Percentiles rank a stretch among this genome's conserved stretches.
Evolutionary conservation across 1,139 yeast genomes (phyloP).

Genomic region (Suhomyces maxii): DNA sequence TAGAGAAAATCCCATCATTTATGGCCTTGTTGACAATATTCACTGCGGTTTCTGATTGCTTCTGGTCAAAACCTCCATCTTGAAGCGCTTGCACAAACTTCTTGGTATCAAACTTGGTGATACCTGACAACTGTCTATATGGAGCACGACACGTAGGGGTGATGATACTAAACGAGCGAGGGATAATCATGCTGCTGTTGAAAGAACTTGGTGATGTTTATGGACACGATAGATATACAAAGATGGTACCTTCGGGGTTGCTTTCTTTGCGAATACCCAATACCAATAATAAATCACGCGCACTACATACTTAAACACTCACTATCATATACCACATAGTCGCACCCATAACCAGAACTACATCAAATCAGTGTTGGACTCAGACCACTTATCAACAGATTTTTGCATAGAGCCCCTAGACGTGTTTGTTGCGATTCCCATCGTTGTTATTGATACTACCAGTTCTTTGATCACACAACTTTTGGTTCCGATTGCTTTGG

Average conservation of each 20-base stretch:
- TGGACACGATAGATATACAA: too few relatives aligned
- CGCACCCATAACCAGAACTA: too few relatives aligned
- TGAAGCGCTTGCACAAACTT: conserved; percentile 69
- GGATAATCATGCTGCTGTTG: neutral
- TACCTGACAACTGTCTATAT: conserved; percentile 25
- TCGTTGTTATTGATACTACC: too few relatives aligned
- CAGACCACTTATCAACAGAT: too few relatives aligned
- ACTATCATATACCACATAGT: neutral
- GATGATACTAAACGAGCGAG: neutral
- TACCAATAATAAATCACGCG: neutral
- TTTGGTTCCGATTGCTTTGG: too few relatives aligned
- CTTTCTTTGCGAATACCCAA: neutral
- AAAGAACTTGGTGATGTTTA: too few relatives aligned
- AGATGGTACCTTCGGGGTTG: too few relatives aligned
- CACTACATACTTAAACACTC: neutral
- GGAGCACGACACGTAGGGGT: neutral
- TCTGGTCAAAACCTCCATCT: conserved; percentile 67
- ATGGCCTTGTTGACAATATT: conserved; percentile 73
- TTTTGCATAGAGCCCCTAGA: too few relatives aligned
- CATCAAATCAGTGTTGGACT: too few relatives aligned
- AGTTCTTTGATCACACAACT: too few relatives aligned
- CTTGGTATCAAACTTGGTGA: conserved; percentile 73
- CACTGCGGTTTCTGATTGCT: conserved; percentile 83
- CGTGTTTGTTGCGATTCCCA: too few relatives aligned
- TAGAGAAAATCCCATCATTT: conserved; percentile 76